Evolutionary conservation across 78 protist genomes (phyloP), one percentile per base, ranked within the genome.

Genomic region (Kipferlia bialata): DNA sequence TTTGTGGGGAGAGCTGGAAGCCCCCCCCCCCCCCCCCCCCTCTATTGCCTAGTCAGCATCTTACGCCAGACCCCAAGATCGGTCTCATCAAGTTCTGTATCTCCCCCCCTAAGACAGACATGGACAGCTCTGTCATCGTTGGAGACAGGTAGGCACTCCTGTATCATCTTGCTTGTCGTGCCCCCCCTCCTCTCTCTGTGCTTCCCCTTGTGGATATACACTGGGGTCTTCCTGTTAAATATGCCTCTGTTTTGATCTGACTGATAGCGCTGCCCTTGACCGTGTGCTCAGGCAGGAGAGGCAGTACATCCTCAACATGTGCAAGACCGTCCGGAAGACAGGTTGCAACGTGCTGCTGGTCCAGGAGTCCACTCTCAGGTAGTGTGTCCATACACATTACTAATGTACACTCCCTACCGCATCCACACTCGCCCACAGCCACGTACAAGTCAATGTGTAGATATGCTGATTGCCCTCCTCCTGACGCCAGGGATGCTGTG

Each of bases 51-150:
- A n/a, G n/a, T n/a, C n/a, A n/a, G n/a, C n/a, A n/a, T n/a, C n/a
- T n/a, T n/a, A n/a, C n/a, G n/a, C n/a, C n/a, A n/a, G n/a, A 94
- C 61, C 97, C 98, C 41, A 97, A 95, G 87, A 90, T 97, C 59
- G 99, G 88, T 57, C 82, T 97, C 36, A 90, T 94, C 69, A 98
- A 97, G 84, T 97, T 95, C 83, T 81, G 88, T 59, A 79, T 97
- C 29, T 87, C 95, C 1, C 88, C 99, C 17, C 99, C 99, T 29
- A 97, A 97, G 78, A 90, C 99, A 22, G 94, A 97, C 81, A 85
- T 93, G 72, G 80, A 85, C 15, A 41, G 34, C 20, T 26, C 68
- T 12, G 59, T 73, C 38, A 57, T 73, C 16, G 70, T 73, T 3
- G n/a, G n/a, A n/a, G n/a, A n/a, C n/a, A n/a, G n/a, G n/a, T n/a